These are phyloP conservation scores for Phalaenopsis equestris DNA, from an alignment of 106 monocot genomes.

Conservation along the genomic window DNA sequence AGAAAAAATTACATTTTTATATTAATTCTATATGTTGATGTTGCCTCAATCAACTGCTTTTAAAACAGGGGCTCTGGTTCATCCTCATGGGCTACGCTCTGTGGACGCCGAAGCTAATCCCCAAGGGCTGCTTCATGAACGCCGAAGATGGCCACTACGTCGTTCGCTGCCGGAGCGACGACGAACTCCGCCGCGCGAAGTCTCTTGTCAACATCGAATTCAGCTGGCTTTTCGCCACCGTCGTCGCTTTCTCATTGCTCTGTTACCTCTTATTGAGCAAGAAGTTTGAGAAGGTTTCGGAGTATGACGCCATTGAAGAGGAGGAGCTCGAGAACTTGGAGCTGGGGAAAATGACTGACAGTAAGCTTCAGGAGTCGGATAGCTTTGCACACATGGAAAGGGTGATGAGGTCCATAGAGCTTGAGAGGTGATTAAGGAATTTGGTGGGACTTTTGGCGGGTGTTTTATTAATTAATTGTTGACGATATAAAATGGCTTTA, in stretches of 20 bases:
- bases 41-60: no score
- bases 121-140: conserved; percentile 53
- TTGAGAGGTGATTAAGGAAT: conserved; percentile 22
- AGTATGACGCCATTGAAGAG: conserved; percentile 16
- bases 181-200: conserved; percentile 44
- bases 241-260: conserved; percentile 26
- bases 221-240: conserved; percentile 39
- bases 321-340: neutral
- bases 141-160: conserved; percentile 38
- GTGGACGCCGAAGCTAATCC: conserved; percentile 41
- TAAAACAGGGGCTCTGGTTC: conserved; percentile 43
- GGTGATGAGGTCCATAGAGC: conserved; percentile 13
- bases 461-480: no score
- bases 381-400: conserved; percentile 20
- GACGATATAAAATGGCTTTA: no score
- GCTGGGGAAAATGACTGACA: neutral
- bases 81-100: conserved; percentile 62
- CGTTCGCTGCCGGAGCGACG: conserved; percentile 35
- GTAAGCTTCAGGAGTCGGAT: neutral
- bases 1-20: no score
- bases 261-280: conserved; percentile 28
- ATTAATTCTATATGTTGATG: no score
- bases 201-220: conserved; percentile 54
- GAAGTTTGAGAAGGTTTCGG: conserved; percentile 12
- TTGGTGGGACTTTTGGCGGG: no score